Evolutionary conservation across 106 monocot genomes (phyloP).

Genomic region (Acorus calamus): DNA sequence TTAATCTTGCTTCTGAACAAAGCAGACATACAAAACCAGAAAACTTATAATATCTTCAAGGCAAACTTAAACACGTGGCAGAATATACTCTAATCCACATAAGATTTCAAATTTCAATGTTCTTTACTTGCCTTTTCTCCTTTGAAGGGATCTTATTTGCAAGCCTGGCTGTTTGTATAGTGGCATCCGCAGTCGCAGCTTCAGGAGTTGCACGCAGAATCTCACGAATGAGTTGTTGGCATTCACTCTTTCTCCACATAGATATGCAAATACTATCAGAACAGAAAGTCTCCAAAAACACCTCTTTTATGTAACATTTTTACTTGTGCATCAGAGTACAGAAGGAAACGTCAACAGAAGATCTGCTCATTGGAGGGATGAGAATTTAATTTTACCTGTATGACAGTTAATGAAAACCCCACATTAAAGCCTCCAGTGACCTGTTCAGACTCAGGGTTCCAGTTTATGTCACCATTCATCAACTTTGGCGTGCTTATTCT

Average conservation of each 20-base stretch:
- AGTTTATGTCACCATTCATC: conserved; percentile 48
- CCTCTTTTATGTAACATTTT: no score
- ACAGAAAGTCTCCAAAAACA: not conserved
- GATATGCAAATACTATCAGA: conserved; percentile 8
- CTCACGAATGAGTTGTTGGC: conserved; percentile 97
- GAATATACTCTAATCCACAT: no score
- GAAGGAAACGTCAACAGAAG: no score
- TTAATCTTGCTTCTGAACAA: no score
- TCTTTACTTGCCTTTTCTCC: conserved; percentile 70
- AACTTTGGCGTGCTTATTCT: conserved; percentile 44
- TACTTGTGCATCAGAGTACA: no score
- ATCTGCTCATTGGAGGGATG: no score
- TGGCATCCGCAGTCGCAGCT: conserved; percentile 97
- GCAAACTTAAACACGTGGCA: no score
- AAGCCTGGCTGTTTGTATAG: conserved; percentile 94
- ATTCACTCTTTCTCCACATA: conserved; percentile 77
- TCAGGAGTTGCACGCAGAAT: conserved; percentile 98
- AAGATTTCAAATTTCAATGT: no score
- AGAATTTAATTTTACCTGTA: conserved; percentile 48
- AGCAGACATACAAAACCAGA: no score
- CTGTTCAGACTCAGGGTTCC: conserved; percentile 79
- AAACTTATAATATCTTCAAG: no score
- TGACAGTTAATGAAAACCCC: conserved; percentile 77
- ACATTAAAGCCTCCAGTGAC: conserved; percentile 88
- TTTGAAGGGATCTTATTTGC: conserved; percentile 79